Evolutionary conservation across 345 rosid species (phyloP).

Genomic region (Psidium friedrichsthalianum): DNA sequence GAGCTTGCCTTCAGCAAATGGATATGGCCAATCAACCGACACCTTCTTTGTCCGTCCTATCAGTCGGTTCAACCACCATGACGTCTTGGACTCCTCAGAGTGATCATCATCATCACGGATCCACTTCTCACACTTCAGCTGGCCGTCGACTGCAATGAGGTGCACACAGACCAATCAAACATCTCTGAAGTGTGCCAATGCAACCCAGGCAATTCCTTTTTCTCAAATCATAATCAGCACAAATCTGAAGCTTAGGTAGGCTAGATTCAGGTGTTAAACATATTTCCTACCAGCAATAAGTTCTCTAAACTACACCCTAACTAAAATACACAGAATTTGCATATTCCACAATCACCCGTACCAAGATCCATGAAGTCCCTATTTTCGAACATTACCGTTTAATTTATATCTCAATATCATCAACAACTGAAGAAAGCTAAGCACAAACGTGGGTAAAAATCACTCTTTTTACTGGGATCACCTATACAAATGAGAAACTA

Average conservation of each 20-base stretch:
- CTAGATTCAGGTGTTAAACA: not conserved
- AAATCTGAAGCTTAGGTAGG: not conserved
- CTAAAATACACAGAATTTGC: not conserved
- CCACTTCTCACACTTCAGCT: constrained; percentile 93
- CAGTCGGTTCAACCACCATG: constrained; percentile 81
- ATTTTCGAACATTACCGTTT: not conserved
- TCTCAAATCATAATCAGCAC: not conserved
- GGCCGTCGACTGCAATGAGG: constrained; percentile 68
- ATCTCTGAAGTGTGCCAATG: not conserved
- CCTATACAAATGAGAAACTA: not conserved
- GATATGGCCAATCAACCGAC: constrained; percentile 82
- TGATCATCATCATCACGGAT: constrained; percentile 59
- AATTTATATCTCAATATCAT: not conserved
- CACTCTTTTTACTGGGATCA: not conserved
- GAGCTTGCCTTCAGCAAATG: constrained; percentile 65
- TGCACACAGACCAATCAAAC: constrained; percentile 3
- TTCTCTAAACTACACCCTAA: not conserved
- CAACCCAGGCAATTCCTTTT: not conserved
- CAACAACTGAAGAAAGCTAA: not conserved
- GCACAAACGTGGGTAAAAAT: not conserved
- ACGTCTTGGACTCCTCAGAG: constrained; percentile 60
- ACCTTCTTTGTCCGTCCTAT: constrained; percentile 64
- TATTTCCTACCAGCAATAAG: not conserved
- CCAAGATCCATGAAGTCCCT: not conserved
- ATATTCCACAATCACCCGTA: not conserved